Conservation (phyloP, 306 rosid species). For the Sicyos edulis region DNA sequence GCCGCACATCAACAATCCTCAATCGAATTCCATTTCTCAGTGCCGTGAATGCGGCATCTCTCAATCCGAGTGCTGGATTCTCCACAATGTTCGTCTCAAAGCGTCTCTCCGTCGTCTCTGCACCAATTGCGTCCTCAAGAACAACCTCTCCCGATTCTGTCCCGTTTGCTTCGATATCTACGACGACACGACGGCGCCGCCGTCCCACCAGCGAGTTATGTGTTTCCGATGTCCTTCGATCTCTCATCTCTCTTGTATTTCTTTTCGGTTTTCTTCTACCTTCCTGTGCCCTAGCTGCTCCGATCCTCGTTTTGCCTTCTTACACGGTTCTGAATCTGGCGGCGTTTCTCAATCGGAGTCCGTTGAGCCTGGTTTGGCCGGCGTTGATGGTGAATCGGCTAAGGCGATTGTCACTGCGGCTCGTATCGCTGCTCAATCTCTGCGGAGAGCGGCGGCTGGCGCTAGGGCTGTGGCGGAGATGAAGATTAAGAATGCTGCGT, state of each 20-base stretch:
- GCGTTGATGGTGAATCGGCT: not conserved
- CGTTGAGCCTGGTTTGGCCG: not conserved
- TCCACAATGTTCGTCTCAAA: constrained; percentile 41
- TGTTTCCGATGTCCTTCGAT: constrained; percentile 60
- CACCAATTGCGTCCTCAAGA: constrained; percentile 63
- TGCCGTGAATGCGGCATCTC: constrained; percentile 45
- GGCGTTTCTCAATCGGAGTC: not conserved
- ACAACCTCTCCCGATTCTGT: constrained; percentile 53
- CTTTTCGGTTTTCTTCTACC: constrained; percentile 21
- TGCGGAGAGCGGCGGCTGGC: constrained; percentile 37
- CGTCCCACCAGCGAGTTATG: constrained; percentile 45
- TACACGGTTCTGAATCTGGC: constrained; percentile 17
- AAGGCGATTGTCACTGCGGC: constrained; percentile 23
- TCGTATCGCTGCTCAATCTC: constrained; percentile 38
- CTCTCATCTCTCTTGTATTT: constrained; percentile 48
- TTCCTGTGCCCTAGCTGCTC: constrained; percentile 52
- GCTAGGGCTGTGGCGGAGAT: constrained; percentile 47
- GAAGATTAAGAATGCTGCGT: constrained; percentile 40
- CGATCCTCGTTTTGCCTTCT: constrained; percentile 41
- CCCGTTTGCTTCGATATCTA: constrained; percentile 56
- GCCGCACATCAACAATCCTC: not conserved
- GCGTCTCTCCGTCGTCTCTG: constrained; percentile 38
- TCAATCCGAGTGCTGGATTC: constrained; percentile 24
- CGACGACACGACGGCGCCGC: constrained; percentile 37
- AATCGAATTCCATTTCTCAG: not conserved